Evolutionary conservation across 371 early-diverging fungal genomes (phyloP), one percentile per base, ranked within the genome.

Genomic region (Mycotypha africana): DNA sequence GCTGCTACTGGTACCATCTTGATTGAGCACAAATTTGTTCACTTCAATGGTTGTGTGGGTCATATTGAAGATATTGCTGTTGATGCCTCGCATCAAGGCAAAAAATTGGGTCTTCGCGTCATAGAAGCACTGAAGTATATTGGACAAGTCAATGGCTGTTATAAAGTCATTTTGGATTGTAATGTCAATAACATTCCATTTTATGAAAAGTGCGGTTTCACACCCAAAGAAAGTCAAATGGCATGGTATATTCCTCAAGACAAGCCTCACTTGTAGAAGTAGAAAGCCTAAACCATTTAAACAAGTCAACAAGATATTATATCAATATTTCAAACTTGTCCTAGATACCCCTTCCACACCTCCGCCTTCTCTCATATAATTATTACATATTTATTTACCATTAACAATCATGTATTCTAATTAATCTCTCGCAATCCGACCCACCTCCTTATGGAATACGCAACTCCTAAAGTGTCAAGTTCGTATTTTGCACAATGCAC

Each of bases 21-120:
- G 24, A 83, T 95, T 23, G 99, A 99, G 66, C 86, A 90, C 51
- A 99, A 99, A 76, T 95, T 98, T 57, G 81, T 97, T 22, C 86
- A 91, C 46, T 69, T 76, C 49, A 87, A 86, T 53, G 97, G 93
- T 11, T 64, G 85, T 38, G 84, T 82, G 22, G 96, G 86, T 2
- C 89, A 89, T 40, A 90, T 91, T 46, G 86, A 89, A 62, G 98
- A 97, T 59, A 95, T 99, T 65, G 98, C 95, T 28, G 94, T 96
- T 12, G 84, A 88, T 48, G 77, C 81, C 48, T 85, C 88, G n/a
- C 88, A 92, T 65, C 95, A 95, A 51, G 97, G 99, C 37, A 82
- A 89, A 67, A 92, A 95, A 56, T 74, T 89, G 69, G 85, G 85
- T 33, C 58, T 85, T 42, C 55, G 79, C 30, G 73, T 85, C 42